Conservation (phyloP, 2,329 filamentous ascomycete genomes). For the Chrysoporthe austroafricana region DNA sequence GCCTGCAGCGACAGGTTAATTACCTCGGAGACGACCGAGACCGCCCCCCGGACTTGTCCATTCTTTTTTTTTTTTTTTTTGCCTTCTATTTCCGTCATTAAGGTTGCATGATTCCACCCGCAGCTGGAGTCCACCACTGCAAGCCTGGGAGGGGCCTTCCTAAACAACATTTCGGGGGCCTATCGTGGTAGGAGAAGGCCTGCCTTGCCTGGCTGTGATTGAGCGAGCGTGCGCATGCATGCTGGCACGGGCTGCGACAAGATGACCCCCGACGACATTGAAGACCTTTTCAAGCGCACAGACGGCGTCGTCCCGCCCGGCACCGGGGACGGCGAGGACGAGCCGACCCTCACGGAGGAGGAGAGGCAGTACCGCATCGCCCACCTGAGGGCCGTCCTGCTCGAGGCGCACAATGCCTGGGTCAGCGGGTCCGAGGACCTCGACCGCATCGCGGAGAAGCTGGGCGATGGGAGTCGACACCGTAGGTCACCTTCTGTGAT, state of each 20-base stretch:
- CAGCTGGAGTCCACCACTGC: conserved; percentile 14
- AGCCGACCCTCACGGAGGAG: conserved; percentile 28
- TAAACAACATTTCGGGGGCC: conserved; percentile 7
- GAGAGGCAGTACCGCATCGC: conserved; percentile 31
- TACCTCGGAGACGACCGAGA: conserved; percentile 9
- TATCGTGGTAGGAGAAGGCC: neutral
- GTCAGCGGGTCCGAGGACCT: conserved; percentile 46
- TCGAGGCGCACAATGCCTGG: conserved; percentile 46
- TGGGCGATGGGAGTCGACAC: conserved; percentile 60
- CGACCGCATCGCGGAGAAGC: conserved; percentile 52
- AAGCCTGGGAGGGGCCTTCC: conserved; percentile 12
- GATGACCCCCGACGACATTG: conserved; percentile 45
- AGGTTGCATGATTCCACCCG: conserved; percentile 20
- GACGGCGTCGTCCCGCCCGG: conserved; percentile 37
- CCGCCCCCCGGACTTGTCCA: no score
- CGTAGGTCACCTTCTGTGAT: conserved; percentile 43
- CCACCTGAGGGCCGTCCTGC: conserved; percentile 44
- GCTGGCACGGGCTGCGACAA: conserved; percentile 17
- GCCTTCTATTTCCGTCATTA: conserved; percentile 23
- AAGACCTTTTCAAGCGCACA: conserved; percentile 40
- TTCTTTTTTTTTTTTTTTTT: neutral
- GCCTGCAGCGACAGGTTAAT: neutral
- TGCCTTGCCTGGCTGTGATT: neutral
- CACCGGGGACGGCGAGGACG: conserved; percentile 36
- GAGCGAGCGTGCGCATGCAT: conserved; percentile 13